These are phyloP conservation scores for Cocos nucifera DNA, from an alignment of 176 grass and related monocot genomes.

Conservation along the genomic window DNA sequence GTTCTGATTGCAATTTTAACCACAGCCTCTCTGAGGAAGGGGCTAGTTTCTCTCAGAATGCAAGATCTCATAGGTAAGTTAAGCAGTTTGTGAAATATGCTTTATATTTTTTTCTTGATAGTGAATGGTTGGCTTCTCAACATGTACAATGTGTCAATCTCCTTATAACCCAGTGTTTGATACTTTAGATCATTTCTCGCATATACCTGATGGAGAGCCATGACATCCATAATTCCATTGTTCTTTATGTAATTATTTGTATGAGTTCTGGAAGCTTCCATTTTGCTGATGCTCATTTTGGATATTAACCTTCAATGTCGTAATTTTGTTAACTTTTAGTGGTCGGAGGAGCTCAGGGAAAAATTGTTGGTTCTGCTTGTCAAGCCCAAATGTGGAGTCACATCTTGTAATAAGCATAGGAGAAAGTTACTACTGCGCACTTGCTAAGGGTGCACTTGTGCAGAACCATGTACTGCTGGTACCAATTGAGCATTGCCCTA, in stretches of 20 bases:
- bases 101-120: conserved; percentile 2
- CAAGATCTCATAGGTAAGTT: conserved; percentile 46
- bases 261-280: too few species aligned
- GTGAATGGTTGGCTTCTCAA: too few species aligned
- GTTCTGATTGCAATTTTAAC: conserved; percentile 57
- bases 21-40: conserved; percentile 60
- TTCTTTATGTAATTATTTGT: too few species aligned
- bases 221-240: too few species aligned
- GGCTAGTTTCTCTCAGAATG: conserved; percentile 33
- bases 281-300: too few species aligned
- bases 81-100: conserved; percentile 3
- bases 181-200: too few species aligned
- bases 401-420: conserved; percentile 76
- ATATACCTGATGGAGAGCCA: too few species aligned
- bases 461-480: conserved; percentile 67
- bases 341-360: conserved; percentile 35
- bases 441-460: conserved; percentile 90
- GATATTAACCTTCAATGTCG: too few species aligned
- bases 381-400: conserved; percentile 77
- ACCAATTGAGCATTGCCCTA: conserved; percentile 69
- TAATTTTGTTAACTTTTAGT: not conserved
- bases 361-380: conserved; percentile 96
- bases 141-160: too few species aligned
- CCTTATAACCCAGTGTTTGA: too few species aligned
- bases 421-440: conserved; percentile 80